Evolutionary conservation across 805 yeast species (phyloP), one percentile per base, ranked within the genome.

Genomic region (Candida khao-thaluensis): DNA sequence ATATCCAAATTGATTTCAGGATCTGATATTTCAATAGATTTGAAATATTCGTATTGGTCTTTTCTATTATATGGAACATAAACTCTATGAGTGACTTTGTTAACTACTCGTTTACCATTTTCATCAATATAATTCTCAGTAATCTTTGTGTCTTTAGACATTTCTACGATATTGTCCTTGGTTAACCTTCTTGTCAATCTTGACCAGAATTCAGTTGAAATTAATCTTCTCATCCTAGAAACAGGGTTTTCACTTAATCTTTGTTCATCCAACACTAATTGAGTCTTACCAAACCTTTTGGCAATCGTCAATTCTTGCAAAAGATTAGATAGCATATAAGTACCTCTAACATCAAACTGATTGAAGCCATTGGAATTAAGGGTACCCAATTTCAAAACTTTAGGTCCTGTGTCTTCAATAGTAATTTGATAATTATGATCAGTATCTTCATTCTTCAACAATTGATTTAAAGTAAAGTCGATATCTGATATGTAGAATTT

Each of bases 281-380:
- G 84, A 45, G 78, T 80, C 46, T 91, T 72, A 7, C 95, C 95
- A 57, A 81, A 76, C 41, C 84, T 68, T 55, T 85, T 79, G 10
- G 96, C 96, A 44, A 88, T 79, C 0, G 96, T 87, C 48, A 89
- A 69, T 60, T 89, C 97, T 64, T 89, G 96, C 40, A 89, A 69
- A 27, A 90, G 62, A 59, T 90, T 90, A 0, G 93, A 82, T 35
- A 89, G 64, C 90, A 85, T 85, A 55, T 89, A 89, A 0, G 96
- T 89, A 3, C 97, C 97, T 43, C 95, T 67, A 40, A 89, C 73
- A 44, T 82, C 85, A 39, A 76, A 75, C 49, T 77, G 81, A 26
- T 77, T 81, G 63, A 64, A 86, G 1, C 96, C 97, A 52, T 81
- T 78, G 3, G 95, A 87, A 55, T 85, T 85, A 25, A 82, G 87